These are phyloP conservation scores for Solanum hybrid DNA, from an alignment of 305 asterid genomes.

Conservation along the genomic window DNA sequence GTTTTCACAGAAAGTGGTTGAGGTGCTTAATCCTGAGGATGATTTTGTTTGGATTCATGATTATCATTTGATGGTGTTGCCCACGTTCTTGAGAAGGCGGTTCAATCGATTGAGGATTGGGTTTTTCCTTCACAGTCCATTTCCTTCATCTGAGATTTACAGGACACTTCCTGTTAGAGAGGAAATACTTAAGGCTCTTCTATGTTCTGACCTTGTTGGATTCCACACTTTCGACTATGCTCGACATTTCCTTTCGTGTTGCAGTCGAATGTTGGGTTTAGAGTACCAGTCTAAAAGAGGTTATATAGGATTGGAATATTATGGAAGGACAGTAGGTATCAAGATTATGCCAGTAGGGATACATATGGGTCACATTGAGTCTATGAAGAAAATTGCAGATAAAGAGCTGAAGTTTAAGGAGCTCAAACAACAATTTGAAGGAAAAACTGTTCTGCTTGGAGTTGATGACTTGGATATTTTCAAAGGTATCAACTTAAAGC, in stretches of 20 bases:
- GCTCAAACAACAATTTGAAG: constrained; percentile 60
- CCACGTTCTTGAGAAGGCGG: constrained; percentile 84
- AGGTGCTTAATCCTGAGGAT: constrained; percentile 88
- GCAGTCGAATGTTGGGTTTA: constrained; percentile 93
- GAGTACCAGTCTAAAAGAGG: constrained; percentile 91
- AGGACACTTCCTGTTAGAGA: constrained; percentile 92
- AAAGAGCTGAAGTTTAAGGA: constrained; percentile 57
- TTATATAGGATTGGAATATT: constrained; percentile 82
- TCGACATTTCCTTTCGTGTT: constrained; percentile 82
- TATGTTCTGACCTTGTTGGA: constrained; percentile 77
- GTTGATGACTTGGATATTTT: constrained; percentile 92
- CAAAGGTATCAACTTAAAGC: constrained; percentile 82
- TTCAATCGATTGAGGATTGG: constrained; percentile 75
- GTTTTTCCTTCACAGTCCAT: constrained; percentile 85
- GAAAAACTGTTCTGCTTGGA: constrained; percentile 72
- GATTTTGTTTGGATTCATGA: constrained; percentile 95
- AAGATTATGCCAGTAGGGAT: constrained; percentile 94
- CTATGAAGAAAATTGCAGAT: constrained; percentile 55
- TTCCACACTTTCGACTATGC: constrained; percentile 94
- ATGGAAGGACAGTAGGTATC: constrained; percentile 85
- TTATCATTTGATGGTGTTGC: constrained; percentile 91
- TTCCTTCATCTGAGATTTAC: constrained; percentile 90
- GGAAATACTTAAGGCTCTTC: constrained; percentile 84
- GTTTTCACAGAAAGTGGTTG: constrained; percentile 85
- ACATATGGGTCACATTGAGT: constrained; percentile 87